These are phyloP conservation scores for Thalassiosira livingstoniorum DNA, from an alignment of 352 stramenopile genomes.

Conservation along the genomic window DNA sequence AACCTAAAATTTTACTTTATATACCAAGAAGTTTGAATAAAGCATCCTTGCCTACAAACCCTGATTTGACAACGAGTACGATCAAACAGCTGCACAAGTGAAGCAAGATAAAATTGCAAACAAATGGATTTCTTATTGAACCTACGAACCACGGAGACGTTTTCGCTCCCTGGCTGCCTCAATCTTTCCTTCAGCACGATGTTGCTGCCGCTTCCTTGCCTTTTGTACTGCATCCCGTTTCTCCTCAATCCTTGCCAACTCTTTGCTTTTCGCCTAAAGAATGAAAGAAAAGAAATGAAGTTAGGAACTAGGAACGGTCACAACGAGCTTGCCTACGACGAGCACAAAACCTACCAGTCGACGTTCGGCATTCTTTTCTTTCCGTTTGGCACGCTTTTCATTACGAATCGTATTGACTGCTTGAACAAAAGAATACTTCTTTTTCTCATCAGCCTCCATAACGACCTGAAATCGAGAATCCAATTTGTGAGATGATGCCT, in stretches of 20 bases:
- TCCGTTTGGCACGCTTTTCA: slow-evolving; percentile 94
- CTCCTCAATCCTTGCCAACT: slow-evolving; percentile 91
- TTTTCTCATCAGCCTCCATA: slow-evolving; percentile 95
- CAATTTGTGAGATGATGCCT: slow-evolving; percentile 12
- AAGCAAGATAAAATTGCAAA: too few species aligned
- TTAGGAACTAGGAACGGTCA: too few species aligned
- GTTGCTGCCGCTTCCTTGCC: slow-evolving; percentile 78
- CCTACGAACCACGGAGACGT: slow-evolving; percentile 47
- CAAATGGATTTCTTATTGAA: too few species aligned
- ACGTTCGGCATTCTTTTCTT: slow-evolving; percentile 90
- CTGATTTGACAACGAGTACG: too few species aligned
- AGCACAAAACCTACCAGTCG: too few species aligned
- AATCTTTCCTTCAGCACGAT: slow-evolving; percentile 78
- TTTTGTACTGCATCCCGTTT: slow-evolving; percentile 86
- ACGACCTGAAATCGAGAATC: slow-evolving; percentile 84
- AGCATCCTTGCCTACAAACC: too few species aligned
- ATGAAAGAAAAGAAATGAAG: too few species aligned
- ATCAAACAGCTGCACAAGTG: too few species aligned
- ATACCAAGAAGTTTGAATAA: too few species aligned
- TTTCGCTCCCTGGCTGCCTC: slow-evolving; percentile 75
- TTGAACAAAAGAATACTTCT: slow-evolving; percentile 97
- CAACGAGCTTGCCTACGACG: too few species aligned
- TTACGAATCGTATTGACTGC: slow-evolving; percentile 97
- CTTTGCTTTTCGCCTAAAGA: slow-evolving; percentile 93
- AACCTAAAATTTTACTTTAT: too few species aligned